Evolutionary conservation across 2,329 filamentous ascomycete species (phyloP).

Genomic region (Orbilia javanica): DNA sequence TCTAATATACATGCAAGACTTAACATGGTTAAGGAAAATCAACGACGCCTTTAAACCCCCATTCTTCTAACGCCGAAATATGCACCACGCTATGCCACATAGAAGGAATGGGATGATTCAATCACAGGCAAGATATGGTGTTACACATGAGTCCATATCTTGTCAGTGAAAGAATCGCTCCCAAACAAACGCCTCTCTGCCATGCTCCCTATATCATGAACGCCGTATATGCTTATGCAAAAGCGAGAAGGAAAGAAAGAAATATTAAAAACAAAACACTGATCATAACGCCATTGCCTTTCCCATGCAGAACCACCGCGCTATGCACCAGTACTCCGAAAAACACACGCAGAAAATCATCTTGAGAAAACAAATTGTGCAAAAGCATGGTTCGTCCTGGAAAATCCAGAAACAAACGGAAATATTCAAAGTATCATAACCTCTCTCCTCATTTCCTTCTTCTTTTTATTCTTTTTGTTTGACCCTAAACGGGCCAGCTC

Average conservation of each 20-base stretch:
- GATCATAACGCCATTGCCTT: background rate
- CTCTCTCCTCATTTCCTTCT: slow-evolving; percentile 1
- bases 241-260: background rate
- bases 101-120: background rate
- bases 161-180: background rate
- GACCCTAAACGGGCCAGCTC: too few relatives aligned
- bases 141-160: slow-evolving; percentile 9
- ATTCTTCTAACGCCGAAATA: background rate
- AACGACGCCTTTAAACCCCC: background rate
- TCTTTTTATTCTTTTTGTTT: background rate
- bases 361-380: background rate
- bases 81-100: background rate
- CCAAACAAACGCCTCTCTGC: background rate
- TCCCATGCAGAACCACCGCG: background rate
- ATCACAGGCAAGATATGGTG: slow-evolving; percentile 9
- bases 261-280: background rate
- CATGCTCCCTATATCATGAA: background rate
- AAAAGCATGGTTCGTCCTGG: background rate
- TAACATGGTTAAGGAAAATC: background rate
- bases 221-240: slow-evolving; percentile 5
- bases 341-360: background rate
- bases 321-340: slow-evolving; percentile 15
- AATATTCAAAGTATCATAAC: background rate
- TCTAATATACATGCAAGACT: slow-evolving; percentile 16
- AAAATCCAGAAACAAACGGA: background rate